A percentile compares a stretch with the other conserved stretches of the same genome.
Evolutionary conservation across 306 rosid species (phyloP).

Genomic region (Vigna hirtella): DNA sequence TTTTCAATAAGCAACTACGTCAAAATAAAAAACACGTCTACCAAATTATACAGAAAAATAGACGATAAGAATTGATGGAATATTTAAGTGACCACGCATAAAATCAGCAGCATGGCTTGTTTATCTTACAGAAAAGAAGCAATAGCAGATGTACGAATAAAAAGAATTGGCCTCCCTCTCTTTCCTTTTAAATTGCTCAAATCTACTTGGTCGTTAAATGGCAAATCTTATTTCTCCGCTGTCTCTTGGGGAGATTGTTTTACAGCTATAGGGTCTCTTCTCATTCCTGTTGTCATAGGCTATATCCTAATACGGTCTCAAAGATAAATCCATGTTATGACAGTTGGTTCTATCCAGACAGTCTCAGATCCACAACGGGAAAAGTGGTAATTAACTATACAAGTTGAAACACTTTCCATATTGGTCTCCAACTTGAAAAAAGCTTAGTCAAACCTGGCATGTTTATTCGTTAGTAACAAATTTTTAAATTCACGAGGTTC

Average conservation of each 20-base stretch:
- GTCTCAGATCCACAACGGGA: not conserved
- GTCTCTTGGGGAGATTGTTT: not conserved
- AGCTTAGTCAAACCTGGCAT: not conserved
- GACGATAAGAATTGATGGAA: not conserved
- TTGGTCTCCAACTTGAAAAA: not conserved
- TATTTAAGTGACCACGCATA: not conserved
- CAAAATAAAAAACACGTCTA: conserved; percentile 9
- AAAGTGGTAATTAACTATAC: not conserved
- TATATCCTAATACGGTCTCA: not conserved
- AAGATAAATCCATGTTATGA: not conserved
- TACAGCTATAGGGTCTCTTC: not conserved
- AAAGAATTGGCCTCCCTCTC: not conserved
- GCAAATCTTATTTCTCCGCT: not conserved
- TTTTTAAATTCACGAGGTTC: conserved; percentile 1
- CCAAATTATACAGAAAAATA: conserved; percentile 38
- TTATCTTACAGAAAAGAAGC: not conserved
- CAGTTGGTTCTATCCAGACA: not conserved
- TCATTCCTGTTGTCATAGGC: not conserved
- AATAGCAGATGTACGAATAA: not conserved
- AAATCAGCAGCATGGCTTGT: conserved; percentile 16
- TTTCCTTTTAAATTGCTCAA: not conserved
- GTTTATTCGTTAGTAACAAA: conserved; percentile 6
- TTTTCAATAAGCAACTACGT: conserved; percentile 25
- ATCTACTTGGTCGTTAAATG: not conserved
- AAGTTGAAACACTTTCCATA: not conserved